A percentile compares a stretch with the other conserved stretches of the same genome.
Evolutionary conservation across 768 basidiomycete species (phyloP).

Genomic region (Mycena belliarum): DNA sequence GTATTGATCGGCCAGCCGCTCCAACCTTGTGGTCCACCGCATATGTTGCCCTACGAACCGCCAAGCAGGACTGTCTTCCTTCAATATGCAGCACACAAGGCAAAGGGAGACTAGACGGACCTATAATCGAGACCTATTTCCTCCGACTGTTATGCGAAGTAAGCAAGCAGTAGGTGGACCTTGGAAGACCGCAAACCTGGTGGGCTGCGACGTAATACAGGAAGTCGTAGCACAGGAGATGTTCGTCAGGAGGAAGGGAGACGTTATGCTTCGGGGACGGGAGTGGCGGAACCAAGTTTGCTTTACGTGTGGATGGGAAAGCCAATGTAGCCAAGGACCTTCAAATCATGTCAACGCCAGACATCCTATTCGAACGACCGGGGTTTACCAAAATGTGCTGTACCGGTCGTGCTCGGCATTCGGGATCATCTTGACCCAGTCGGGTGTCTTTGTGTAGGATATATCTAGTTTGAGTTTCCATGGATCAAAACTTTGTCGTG

Average conservation of each 20-base stretch:
- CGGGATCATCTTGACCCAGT: slow-evolving; percentile 23
- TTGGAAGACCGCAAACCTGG: slow-evolving; percentile 9
- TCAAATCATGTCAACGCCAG: too few relatives aligned
- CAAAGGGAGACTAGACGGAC: neutral
- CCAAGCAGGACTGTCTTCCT: slow-evolving; percentile 31
- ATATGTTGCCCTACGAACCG: slow-evolving; percentile 32
- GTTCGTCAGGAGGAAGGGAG: slow-evolving; percentile 23
- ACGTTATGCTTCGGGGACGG: slow-evolving; percentile 17
- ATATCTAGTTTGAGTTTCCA: slow-evolving; percentile 25
- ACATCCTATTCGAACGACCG: too few relatives aligned
- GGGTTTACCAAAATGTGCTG: too few relatives aligned
- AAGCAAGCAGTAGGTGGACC: neutral
- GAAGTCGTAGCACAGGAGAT: slow-evolving; percentile 26
- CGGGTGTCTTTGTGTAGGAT: slow-evolving; percentile 26
- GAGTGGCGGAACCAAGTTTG: slow-evolving; percentile 17
- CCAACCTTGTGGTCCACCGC: slow-evolving; percentile 29
- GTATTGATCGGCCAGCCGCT: slow-evolving; percentile 26
- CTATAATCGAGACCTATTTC: slow-evolving; percentile 34
- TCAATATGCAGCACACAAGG: neutral
- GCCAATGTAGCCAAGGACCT: slow-evolving; percentile 23
- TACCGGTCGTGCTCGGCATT: slow-evolving; percentile 15
- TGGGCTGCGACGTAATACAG: slow-evolving; percentile 24
- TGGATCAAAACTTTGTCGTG: slow-evolving; percentile 19
- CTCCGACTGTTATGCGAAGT: slow-evolving; percentile 20
- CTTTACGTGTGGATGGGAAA: slow-evolving; percentile 18